Evolutionary conservation across 1,284 basidiomycete species (phyloP), one percentile per base, ranked within the genome.

Genomic region (Phlebopus sp.): DNA sequence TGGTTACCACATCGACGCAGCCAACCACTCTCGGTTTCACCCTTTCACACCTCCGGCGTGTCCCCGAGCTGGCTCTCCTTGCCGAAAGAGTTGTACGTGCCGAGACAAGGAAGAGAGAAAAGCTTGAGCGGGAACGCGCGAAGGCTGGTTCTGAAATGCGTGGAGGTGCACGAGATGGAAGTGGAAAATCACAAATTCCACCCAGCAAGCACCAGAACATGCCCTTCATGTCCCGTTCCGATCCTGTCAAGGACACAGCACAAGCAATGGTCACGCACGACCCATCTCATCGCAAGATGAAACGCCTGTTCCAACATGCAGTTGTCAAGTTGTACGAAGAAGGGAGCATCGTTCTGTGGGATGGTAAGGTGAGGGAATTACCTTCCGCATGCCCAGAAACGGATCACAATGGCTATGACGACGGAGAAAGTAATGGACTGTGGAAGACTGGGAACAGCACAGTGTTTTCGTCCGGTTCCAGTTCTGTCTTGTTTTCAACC

Each of bases 1-100:
- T 25, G n/a, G 43, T 9, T 32, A 57, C 29, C 25, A 59, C 19
- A n/a, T n/a, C n/a, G n/a, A n/a, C n/a, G n/a, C n/a, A n/a, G n/a
- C 61, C 15, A 15, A 36, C 42, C 8, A 59, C 29, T 40, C 61
- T 69, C 37, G 83, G 84, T 2, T 87, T 84, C 56, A 83, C 86
- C 0, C 62, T 89, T 5, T 86, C 86, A 0, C 81, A 86, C 56
- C 72, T 90, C 1, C 78, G 86, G 7, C 82, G 86, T 35, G 82
- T 90, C 0, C 84, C 86, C 5, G 84, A 85, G 54, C 70, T 90
- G 4, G 69, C 76, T 0, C 68, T 78, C 11, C 73, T 90, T 45
- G 84, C 85, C 2, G 68, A 69, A 14, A 72, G 80, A 10, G 78
- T 87, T 1, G 81, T 84, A 11, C 67, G 75, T 47, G 77, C 81